Evolutionary conservation across 1,139 yeast genomes (phyloP), one percentile per base, ranked within the genome.

Genomic region (Fermentozyma sake): DNA sequence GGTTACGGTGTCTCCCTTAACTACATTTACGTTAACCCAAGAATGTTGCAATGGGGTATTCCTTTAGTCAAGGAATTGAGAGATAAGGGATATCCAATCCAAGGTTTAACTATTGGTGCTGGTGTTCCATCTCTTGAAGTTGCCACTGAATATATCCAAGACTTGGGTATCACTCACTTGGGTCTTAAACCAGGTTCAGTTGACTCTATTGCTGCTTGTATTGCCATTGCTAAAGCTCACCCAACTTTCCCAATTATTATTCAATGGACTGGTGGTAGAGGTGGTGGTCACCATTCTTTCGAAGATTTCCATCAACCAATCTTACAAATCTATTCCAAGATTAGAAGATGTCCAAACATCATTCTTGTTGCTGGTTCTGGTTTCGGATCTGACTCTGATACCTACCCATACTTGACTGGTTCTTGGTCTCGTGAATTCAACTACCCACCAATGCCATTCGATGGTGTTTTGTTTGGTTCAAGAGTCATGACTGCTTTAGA

Each of bases 191-290:
- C 99, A 37, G 99, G 99, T 55, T 86, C 97, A 12, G 73, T 87
- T 36, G 98, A 91, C 44, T 85, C 96, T 24, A 87, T 91, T 48
- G 71, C 79, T 41, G 93, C 83, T 58, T 86, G 79, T 41, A 79
- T 91, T 47, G 65, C 81, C 35, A 91, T 91, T 54, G 98, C 99
- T 28, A 87, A 85, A 57, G 89, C 95, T 29, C 94, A 89, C 63
- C 98, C 98, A 44, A 66, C 58, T 37, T 91, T 93, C 87, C 98
- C 98, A 42, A 85, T 91, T 50, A 89, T 91, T 33, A 69, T 91
- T 48, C 98, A 91, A 72, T 91, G 99, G 99, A 91, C 99, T 40
- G 98, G 97, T 74, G 99, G 99, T 59, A 89, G 99, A 76, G 99
- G 96, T 68, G 99, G 99, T 74, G 99, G 99, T 53, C 99, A 91